Evolutionary conservation across 2,329 filamentous ascomycete species (phyloP).

Genomic region (Eutypella sp.): DNA sequence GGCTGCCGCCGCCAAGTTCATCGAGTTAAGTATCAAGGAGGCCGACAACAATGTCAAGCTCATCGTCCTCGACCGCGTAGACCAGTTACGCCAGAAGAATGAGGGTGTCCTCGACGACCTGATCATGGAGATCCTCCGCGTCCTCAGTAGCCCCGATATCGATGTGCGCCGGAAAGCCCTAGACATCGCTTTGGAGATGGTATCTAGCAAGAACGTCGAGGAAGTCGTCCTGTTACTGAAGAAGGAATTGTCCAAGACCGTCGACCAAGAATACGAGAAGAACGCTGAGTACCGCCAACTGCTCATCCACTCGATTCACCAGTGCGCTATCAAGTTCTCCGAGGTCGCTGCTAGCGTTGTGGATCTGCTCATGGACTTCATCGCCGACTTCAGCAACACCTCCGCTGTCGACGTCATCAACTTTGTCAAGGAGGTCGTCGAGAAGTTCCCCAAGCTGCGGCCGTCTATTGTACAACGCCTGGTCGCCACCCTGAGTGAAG

Average conservation of each 20-base stretch:
- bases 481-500: slow-evolving; percentile 85
- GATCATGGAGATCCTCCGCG: slow-evolving; percentile 94
- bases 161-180: slow-evolving; percentile 93
- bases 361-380: slow-evolving; percentile 97
- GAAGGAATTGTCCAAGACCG: slow-evolving; percentile 95
- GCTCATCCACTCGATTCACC: slow-evolving; percentile 94
- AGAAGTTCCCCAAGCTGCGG: slow-evolving; percentile 90
- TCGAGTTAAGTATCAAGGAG: slow-evolving; percentile 95
- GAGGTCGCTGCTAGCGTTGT: slow-evolving; percentile 97
- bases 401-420: slow-evolving; percentile 97
- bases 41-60: slow-evolving; percentile 99
- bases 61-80: slow-evolving; percentile 91
- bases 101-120: slow-evolving; percentile 89
- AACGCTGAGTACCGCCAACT: slow-evolving; percentile 92
- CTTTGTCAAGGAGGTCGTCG: slow-evolving; percentile 98
- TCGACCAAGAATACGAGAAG: slow-evolving; percentile 98
- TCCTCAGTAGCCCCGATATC: slow-evolving; percentile 90
- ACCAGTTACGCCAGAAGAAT: slow-evolving; percentile 80
- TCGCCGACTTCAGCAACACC: slow-evolving; percentile 94
- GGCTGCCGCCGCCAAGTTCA: slow-evolving; percentile 91
- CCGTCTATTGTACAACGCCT: slow-evolving; percentile 82
- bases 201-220: slow-evolving; percentile 97
- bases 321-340: slow-evolving; percentile 98
- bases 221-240: slow-evolving; percentile 94
- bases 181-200: slow-evolving; percentile 89